Percentiles rank a stretch among this genome's conserved stretches.
Conservation (phyloP, 768 basidiomycete species). For the Coprinellus micaceus region DNA sequence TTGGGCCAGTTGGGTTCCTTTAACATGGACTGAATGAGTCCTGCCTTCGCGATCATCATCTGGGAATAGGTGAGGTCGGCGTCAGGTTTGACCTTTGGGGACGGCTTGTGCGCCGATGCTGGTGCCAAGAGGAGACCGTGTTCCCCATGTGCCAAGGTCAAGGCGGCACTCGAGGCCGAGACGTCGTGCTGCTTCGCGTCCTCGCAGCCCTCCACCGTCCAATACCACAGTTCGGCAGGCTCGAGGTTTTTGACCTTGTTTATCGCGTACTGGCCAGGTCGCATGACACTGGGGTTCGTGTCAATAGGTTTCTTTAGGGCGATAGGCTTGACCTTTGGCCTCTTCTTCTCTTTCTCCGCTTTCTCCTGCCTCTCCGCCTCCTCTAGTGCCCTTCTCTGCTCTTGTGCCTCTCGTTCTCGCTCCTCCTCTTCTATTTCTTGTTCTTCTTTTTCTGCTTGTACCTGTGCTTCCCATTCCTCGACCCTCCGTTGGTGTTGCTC, state of each 20-base stretch:
- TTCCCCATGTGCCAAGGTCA: no score
- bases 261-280: no score
- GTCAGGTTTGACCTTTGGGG: constrained; percentile 9
- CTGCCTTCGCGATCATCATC: constrained; percentile 14
- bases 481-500: not conserved
- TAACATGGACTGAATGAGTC: constrained; percentile 3
- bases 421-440: not conserved
- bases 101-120: no score
- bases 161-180: not conserved
- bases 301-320: not conserved
- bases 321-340: constrained; percentile 9
- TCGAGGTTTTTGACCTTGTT: constrained; percentile 11
- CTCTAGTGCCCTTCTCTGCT: not conserved
- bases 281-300: no score
- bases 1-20: constrained; percentile 7
- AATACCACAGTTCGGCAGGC: constrained; percentile 13
- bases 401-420: not conserved
- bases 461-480: not conserved
- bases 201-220: constrained; percentile 11
- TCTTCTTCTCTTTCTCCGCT: constrained; percentile 7
- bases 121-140: no score
- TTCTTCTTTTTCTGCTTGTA: not conserved
- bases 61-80: constrained; percentile 17
- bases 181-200: not conserved
- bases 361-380: not conserved